Percentiles rank a stretch among this genome's conserved stretches.
Conservation (phyloP, 371 early-diverging fungal species). For the Mortierella sp. region DNA sequence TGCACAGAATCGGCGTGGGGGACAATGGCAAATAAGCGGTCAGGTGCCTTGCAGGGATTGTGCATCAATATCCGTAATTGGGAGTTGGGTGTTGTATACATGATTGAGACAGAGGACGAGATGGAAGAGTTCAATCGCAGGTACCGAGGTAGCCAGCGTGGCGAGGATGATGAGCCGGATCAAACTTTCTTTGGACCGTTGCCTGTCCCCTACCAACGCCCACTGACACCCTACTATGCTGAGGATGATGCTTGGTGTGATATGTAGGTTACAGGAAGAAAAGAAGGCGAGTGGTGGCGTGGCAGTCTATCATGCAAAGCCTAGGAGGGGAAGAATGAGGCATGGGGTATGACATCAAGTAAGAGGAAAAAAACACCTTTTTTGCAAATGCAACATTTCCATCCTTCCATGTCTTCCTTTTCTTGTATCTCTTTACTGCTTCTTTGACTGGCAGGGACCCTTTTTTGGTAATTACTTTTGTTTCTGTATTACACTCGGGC, state of each 20-base stretch:
- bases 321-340: not conserved
- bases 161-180: slow-evolving; percentile 12
- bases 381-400: not conserved
- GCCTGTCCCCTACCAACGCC: slow-evolving; percentile 44
- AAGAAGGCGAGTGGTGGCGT: slow-evolving; percentile 14
- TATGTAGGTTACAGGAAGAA: not conserved
- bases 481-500: not conserved
- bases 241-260: slow-evolving; percentile 35
- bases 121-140: slow-evolving; percentile 21
- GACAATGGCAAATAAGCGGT: slow-evolving; percentile 9
- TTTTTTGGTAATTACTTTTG: not conserved
- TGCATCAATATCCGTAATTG: slow-evolving; percentile 43
- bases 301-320: too few relatives aligned
- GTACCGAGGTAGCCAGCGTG: not conserved
- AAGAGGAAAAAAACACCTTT: not conserved
- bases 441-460: not conserved
- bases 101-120: slow-evolving; percentile 44
- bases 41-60: not conserved
- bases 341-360: not conserved
- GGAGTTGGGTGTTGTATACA: slow-evolving; percentile 42
- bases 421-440: not conserved
- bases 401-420: not conserved
- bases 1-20: slow-evolving; percentile 58
- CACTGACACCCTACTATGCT: slow-evolving; percentile 27
- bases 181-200: slow-evolving; percentile 50